phyloP scores from a whole-genome alignment of 2,329 filamentous ascomycete genomes.

The Sporothrix humicola region DNA sequence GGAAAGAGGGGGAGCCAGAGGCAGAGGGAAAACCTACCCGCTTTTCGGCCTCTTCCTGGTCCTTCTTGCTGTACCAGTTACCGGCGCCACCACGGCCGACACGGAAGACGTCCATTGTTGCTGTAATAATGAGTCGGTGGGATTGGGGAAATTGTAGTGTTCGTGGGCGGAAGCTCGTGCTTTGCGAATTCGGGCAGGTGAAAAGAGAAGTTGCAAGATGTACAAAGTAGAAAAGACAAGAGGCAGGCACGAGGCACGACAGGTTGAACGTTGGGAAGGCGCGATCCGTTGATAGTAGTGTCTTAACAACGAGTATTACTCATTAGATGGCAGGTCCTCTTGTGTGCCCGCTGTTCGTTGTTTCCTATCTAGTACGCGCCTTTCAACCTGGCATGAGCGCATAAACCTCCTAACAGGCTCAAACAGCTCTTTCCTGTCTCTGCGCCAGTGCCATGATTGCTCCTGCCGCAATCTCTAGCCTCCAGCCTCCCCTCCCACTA shows the following conservation, averaged over 20 bases:
- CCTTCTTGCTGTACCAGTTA: slow-evolving; percentile 63
- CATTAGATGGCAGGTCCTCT: not conserved
- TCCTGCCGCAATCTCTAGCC: not conserved
- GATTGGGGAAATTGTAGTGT: not conserved
- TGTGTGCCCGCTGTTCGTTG: not conserved
- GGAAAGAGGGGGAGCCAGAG: not conserved
- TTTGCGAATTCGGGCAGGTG: slow-evolving; percentile 10
- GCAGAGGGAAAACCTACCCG: slow-evolving; percentile 24
- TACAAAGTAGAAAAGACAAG: not conserved
- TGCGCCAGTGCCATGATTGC: not conserved
- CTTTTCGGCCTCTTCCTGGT: slow-evolving; percentile 53
- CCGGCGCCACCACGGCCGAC: slow-evolving; percentile 68
- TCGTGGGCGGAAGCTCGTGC: not conserved
- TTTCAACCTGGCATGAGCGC: not conserved
- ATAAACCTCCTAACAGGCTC: not conserved
- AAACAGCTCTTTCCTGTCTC: not conserved
- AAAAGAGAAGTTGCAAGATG: not conserved
- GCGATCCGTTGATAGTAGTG: not conserved
- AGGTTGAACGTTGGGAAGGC: not conserved
- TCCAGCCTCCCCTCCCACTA: slow-evolving; percentile 8
- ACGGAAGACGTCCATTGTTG: slow-evolving; percentile 54
- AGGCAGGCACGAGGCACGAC: not conserved
- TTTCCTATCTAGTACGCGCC: not conserved
- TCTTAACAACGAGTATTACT: slow-evolving; percentile 21
- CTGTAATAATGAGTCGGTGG: slow-evolving; percentile 28